Conservation (phyloP, 2,329 filamentous ascomycete genomes). For the Blumeria graminis region DNA sequence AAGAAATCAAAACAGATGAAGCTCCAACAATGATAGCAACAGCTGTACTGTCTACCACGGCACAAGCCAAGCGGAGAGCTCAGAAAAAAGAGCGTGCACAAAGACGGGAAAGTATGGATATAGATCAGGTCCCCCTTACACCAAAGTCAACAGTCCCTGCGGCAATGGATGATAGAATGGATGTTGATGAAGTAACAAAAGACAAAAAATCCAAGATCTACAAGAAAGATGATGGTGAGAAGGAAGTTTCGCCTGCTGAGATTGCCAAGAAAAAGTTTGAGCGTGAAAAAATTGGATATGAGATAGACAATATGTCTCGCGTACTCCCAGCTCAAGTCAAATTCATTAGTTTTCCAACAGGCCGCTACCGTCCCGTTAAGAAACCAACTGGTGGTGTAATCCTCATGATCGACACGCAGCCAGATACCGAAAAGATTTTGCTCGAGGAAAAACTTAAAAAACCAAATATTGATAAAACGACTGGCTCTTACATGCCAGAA, state of each 20-base stretch:
- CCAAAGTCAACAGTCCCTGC: conserved; percentile 29
- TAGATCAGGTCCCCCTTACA: conserved; percentile 57
- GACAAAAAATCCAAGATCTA: conserved; percentile 24
- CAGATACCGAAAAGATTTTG: conserved; percentile 52
- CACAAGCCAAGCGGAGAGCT: conserved; percentile 83
- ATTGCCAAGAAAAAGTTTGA: conserved; percentile 71
- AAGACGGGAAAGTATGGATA: conserved; percentile 81
- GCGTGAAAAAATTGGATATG: conserved; percentile 91
- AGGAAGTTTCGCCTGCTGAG: conserved; percentile 27
- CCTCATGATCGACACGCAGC: conserved; percentile 65
- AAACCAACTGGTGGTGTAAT: conserved; percentile 89
- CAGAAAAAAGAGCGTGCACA: conserved; percentile 85
- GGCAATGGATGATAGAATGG: conserved; percentile 57
- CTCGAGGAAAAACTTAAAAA: conserved; percentile 90
- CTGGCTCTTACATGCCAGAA: conserved; percentile 16
- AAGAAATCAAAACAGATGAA: conserved; percentile 85
- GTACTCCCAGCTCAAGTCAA: conserved; percentile 83
- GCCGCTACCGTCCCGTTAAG: conserved; percentile 81
- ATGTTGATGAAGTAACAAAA: conserved; percentile 39
- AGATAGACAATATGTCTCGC: conserved; percentile 89
- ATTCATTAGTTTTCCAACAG: conserved; percentile 78
- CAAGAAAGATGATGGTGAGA: conserved; percentile 37
- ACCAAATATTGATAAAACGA: conserved; percentile 35
- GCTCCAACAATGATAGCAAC: conserved; percentile 85
- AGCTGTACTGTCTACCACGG: conserved; percentile 85